Percentiles rank a stretch among this genome's conserved stretches.
phyloP scores from a whole-genome alignment of 306 rosid species.

The Cicer bijugum region DNA sequence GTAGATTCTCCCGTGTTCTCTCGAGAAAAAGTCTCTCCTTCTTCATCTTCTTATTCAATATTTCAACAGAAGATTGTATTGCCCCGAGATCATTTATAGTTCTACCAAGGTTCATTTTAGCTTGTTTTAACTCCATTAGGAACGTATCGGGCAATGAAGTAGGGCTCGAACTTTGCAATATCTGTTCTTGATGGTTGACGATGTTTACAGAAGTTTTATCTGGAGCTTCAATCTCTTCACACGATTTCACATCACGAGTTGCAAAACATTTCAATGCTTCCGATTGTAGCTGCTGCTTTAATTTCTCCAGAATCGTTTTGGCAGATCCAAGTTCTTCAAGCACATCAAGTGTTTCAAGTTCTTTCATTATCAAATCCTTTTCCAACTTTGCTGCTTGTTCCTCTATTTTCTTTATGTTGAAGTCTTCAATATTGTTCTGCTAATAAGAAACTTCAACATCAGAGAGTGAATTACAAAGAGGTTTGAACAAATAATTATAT shows the following conservation, averaged over 20 bases:
- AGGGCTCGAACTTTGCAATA: constrained; percentile 56
- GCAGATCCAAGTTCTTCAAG: constrained; percentile 92
- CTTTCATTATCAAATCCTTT: constrained; percentile 94
- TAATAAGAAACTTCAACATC: constrained; percentile 46
- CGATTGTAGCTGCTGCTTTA: constrained; percentile 77
- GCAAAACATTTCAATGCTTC: constrained; percentile 68
- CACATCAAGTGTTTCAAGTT: constrained; percentile 92
- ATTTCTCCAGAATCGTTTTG: constrained; percentile 77
- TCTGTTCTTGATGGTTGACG: constrained; percentile 46
- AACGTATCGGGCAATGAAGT: constrained; percentile 60
- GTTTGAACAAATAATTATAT: neutral
- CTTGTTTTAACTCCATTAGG: constrained; percentile 79
- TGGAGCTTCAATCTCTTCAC: constrained; percentile 52
- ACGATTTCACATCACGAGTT: constrained; percentile 42
- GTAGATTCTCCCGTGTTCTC: constrained; percentile 68
- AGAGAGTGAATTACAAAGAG: constrained; percentile 38
- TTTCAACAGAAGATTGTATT: constrained; percentile 80
- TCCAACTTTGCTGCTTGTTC: constrained; percentile 93
- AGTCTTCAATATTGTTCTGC: constrained; percentile 68
- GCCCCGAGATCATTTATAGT: constrained; percentile 79
- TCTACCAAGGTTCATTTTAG: constrained; percentile 77
- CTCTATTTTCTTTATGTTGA: constrained; percentile 87
- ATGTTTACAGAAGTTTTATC: constrained; percentile 41
- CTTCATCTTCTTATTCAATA: constrained; percentile 82
- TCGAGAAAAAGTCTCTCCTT: constrained; percentile 71